Percentiles rank a stretch among this genome's conserved stretches.
Evolutionary conservation across 768 basidiomycete genomes (phyloP).

Genomic region (Suillus fuscotomentosus): DNA sequence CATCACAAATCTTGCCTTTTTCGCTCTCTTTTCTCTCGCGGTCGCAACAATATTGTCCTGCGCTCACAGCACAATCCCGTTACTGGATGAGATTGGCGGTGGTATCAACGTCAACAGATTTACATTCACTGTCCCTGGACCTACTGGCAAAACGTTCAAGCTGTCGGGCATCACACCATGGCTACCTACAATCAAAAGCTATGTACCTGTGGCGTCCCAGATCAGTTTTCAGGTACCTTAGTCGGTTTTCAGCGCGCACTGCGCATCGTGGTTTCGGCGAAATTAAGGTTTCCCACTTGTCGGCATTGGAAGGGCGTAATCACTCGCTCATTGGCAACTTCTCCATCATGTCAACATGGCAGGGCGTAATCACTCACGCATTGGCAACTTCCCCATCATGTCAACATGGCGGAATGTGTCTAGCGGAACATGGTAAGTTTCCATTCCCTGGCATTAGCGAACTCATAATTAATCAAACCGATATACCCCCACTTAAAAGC

Average conservation of each 20-base stretch:
- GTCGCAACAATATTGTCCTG: constrained; percentile 8
- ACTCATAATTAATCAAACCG: neutral
- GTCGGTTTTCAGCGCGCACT: neutral
- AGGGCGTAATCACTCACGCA: neutral
- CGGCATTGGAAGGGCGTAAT: neutral
- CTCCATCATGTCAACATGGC: neutral
- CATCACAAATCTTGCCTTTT: constrained; percentile 8
- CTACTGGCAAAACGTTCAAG: constrained; percentile 42
- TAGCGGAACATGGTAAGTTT: neutral
- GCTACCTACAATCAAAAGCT: neutral
- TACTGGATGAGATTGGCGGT: constrained; percentile 44
- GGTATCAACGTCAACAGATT: constrained; percentile 49
- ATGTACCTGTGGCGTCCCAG: neutral
- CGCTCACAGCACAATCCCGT: constrained; percentile 46
- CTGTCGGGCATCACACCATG: constrained; percentile 35
- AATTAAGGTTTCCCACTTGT: neutral
- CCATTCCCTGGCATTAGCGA: neutral
- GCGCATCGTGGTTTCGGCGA: neutral
- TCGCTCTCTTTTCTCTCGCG: constrained; percentile 19
- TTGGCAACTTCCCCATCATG: neutral
- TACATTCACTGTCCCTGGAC: constrained; percentile 48
- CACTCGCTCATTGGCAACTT: neutral
- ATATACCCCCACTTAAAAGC: neutral
- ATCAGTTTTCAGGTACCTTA: neutral
- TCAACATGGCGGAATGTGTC: neutral